phyloP scores from a whole-genome alignment of 169 alveolate genomes.

The Plasmodium inui region DNA sequence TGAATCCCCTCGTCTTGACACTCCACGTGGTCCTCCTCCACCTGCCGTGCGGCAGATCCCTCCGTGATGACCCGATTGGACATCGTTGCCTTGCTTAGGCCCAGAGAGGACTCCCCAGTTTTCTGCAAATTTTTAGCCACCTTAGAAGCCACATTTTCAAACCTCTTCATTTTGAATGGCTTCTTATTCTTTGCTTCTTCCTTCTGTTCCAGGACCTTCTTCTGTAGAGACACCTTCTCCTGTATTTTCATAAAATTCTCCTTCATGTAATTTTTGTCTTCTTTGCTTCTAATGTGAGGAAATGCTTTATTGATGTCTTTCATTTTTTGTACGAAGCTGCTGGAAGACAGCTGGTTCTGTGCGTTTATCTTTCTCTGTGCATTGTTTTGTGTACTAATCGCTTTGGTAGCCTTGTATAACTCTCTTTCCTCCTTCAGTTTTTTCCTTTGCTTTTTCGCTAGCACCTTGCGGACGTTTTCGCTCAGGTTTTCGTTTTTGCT shows the following conservation, averaged over 20 bases:
- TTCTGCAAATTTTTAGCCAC: constrained; percentile 28
- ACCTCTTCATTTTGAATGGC: constrained; percentile 48
- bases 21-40: not conserved
- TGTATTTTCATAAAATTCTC: constrained; percentile 30
- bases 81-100: not conserved
- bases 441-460: constrained; percentile 49
- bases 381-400: constrained; percentile 41
- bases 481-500: constrained; percentile 40
- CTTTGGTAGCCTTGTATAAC: constrained; percentile 40
- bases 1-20: not conserved
- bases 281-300: constrained; percentile 25
- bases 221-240: constrained; percentile 29
- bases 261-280: constrained; percentile 69
- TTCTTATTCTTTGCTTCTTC: constrained; percentile 44
- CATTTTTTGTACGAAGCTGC: constrained; percentile 30
- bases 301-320: constrained; percentile 49
- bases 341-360: constrained; percentile 38
- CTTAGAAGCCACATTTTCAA: constrained; percentile 33
- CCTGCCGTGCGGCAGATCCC: not conserved
- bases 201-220: constrained; percentile 23
- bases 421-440: constrained; percentile 46
- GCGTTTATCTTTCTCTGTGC: constrained; percentile 43
- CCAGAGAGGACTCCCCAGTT: not conserved
- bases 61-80: not conserved
- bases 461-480: constrained; percentile 32